A percentile compares a stretch with the other conserved stretches of the same genome.
Evolutionary conservation across 2,329 filamentous ascomycete genomes (phyloP).

Genomic region (Colletotrichum filicis): DNA sequence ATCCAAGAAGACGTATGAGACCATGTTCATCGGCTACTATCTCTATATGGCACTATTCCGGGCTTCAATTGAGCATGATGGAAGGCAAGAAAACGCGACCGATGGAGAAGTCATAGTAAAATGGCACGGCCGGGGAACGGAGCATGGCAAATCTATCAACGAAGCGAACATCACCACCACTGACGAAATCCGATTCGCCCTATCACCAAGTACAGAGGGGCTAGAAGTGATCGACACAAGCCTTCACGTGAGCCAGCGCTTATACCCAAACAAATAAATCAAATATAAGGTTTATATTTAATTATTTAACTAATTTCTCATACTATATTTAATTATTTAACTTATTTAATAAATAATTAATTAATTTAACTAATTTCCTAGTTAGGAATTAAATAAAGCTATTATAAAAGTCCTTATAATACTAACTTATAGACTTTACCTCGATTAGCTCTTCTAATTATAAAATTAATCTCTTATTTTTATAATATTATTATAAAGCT

Average conservation of each 20-base stretch:
- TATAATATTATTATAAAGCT: too few species aligned
- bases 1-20: neutral
- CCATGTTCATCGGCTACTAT: neutral
- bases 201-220: slow-evolving; percentile 7
- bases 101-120: neutral
- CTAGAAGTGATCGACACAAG: slow-evolving; percentile 62
- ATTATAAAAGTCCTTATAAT: too few species aligned
- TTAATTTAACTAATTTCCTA: too few species aligned
- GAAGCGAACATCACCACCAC: neutral
- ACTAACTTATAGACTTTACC: too few species aligned
- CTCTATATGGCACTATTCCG: slow-evolving; percentile 5
- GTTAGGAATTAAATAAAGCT: too few species aligned
- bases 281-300: too few species aligned
- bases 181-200: neutral
- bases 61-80: neutral
- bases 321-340: too few species aligned
- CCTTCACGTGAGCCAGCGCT: slow-evolving; percentile 69
- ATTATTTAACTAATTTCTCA: too few species aligned
- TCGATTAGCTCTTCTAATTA: too few species aligned
- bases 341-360: too few species aligned
- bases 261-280: too few species aligned
- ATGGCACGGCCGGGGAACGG: neutral
- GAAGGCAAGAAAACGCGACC: neutral
- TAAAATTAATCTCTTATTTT: too few species aligned
- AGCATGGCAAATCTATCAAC: neutral